Evolutionary conservation across 2,329 filamentous ascomycete genomes (phyloP).

Genomic region (Aspergillus udagawae): DNA sequence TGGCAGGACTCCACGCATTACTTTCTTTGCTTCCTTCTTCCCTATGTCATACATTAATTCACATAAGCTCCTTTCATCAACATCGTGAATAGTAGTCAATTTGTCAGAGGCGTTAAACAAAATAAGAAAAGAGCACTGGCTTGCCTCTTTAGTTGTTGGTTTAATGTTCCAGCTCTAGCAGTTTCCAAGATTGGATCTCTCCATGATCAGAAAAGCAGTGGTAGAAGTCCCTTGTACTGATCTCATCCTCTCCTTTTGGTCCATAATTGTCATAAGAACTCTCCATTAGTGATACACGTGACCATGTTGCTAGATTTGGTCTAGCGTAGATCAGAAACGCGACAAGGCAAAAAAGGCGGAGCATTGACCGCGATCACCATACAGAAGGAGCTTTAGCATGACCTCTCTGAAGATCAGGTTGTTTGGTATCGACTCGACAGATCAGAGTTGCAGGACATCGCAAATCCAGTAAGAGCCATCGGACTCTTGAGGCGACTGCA

Average conservation of each 20-base stretch:
- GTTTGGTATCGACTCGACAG: neutral
- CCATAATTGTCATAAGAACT: neutral
- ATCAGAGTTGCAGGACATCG: neutral
- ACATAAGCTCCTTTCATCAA: neutral
- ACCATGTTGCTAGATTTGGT: constrained; percentile 16
- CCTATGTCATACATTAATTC: neutral
- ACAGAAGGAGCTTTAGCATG: constrained; percentile 11
- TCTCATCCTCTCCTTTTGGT: neutral
- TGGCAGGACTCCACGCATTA: constrained; percentile 14
- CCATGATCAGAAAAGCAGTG: neutral
- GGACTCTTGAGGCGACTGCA: neutral
- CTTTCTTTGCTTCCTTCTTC: constrained; percentile 2
- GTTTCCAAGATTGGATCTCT: neutral
- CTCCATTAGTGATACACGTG: constrained; percentile 19
- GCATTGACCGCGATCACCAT: constrained; percentile 22
- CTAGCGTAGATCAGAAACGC: constrained; percentile 29
- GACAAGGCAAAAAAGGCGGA: constrained; percentile 20
- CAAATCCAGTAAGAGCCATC: neutral
- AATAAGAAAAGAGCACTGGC: neutral
- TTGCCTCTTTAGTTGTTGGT: neutral
- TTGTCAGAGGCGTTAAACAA: neutral
- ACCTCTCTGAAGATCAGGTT: constrained; percentile 3
- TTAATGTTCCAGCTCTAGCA: neutral
- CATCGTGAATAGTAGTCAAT: neutral
- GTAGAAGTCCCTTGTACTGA: neutral